A percentile compares a stretch with the other conserved stretches of the same genome.
Conservation (phyloP, 2,329 filamentous ascomycete species). For the Pyrenophora seminiperda region DNA sequence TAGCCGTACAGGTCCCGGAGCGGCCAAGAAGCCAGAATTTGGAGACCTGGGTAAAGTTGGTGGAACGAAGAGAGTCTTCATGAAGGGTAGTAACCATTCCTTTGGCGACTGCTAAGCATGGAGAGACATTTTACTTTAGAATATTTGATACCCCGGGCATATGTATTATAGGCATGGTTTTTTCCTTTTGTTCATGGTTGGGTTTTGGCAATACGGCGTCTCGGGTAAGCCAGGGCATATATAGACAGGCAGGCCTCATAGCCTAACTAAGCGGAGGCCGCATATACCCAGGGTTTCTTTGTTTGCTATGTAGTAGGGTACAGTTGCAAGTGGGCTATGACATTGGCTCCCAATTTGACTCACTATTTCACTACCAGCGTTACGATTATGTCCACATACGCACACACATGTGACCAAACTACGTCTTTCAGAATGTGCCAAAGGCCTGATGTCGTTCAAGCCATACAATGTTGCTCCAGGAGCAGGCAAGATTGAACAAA, state of each 20-base stretch:
- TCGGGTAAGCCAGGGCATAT: neutral
- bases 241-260: constrained; percentile 10
- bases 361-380: neutral
- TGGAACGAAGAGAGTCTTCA: constrained; percentile 73
- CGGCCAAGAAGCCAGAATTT: constrained; percentile 53
- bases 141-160: constrained; percentile 13
- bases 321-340: neutral
- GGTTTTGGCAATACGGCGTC: neutral
- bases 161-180: constrained; percentile 1
- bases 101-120: constrained; percentile 12
- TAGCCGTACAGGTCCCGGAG: constrained; percentile 24
- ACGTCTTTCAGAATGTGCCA: constrained; percentile 28
- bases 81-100: constrained; percentile 45
- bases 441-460: constrained; percentile 28
- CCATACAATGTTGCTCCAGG: constrained; percentile 26
- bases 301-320: neutral
- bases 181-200: neutral
- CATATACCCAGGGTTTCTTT: constrained; percentile 2
- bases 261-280: constrained; percentile 4
- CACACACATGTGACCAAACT: neutral
- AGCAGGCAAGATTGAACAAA: constrained; percentile 30
- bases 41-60: constrained; percentile 74
- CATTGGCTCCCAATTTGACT: neutral
- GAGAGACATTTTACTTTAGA: constrained; percentile 3
- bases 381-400: neutral